Conservation (phyloP, 257 asterid genomes). For the Parsonsia alboflavescens region DNA sequence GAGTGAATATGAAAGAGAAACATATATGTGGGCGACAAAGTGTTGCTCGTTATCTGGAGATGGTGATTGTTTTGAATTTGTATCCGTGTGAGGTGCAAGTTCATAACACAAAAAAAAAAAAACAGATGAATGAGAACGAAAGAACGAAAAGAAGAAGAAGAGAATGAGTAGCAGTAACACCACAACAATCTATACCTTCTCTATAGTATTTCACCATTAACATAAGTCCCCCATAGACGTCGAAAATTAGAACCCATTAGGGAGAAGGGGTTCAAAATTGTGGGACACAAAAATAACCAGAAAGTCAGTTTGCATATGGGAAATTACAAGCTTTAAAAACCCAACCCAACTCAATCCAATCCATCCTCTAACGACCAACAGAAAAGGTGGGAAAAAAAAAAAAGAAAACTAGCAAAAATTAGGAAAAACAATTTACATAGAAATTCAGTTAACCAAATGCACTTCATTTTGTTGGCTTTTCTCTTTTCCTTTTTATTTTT, state of each 20-base stretch:
- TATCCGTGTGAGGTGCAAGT: not conserved
- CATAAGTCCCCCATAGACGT: conserved; percentile 11
- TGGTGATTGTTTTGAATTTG: not conserved
- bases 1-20: not conserved
- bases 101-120: not conserved
- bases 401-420: not conserved
- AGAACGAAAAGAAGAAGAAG: not conserved
- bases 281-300: not conserved
- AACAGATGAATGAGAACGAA: not conserved
- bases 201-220: conserved; percentile 15
- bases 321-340: conserved; percentile 13
- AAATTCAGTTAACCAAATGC: conserved; percentile 7
- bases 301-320: conserved; percentile 17
- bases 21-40: not conserved
- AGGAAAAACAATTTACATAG: conserved; percentile 18
- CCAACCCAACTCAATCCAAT: conserved; percentile 5
- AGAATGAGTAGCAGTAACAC: not conserved
- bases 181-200: conserved; percentile 9
- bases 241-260: conserved; percentile 11
- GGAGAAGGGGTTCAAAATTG: conserved; percentile 12
- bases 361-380: not conserved
- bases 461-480: conserved; percentile 1
- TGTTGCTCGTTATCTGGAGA: not conserved
- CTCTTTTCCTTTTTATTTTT: not conserved
- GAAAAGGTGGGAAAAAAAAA: not conserved